phyloP scores from a whole-genome alignment of 768 basidiomycete species.

The Tricholoma terreum region DNA sequence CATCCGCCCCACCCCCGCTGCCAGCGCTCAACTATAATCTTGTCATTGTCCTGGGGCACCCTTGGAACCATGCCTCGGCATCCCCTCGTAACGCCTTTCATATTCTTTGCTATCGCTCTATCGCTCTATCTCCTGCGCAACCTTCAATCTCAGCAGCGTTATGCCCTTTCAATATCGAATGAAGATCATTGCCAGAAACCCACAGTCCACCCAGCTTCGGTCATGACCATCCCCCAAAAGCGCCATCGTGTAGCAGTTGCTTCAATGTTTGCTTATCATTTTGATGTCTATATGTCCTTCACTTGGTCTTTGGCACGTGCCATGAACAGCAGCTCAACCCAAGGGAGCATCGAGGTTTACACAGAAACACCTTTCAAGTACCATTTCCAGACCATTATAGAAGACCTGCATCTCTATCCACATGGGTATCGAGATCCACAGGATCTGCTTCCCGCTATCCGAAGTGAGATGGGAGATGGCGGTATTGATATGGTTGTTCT shows the following conservation, averaged over 20 bases:
- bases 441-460: slow-evolving; percentile 26
- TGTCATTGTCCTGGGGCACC: too few species aligned
- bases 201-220: not conserved
- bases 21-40: too few species aligned
- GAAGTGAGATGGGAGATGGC: slow-evolving; percentile 14
- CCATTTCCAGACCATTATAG: slow-evolving; percentile 31
- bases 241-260: slow-evolving; percentile 33
- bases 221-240: slow-evolving; percentile 9
- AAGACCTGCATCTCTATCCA: slow-evolving; percentile 29
- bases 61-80: slow-evolving; percentile 1
- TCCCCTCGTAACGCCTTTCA: not conserved
- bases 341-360: slow-evolving; percentile 29
- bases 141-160: not conserved
- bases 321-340: slow-evolving; percentile 13
- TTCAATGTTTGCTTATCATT: slow-evolving; percentile 31
- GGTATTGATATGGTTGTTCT: slow-evolving; percentile 38
- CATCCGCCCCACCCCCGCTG: too few species aligned
- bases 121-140: slow-evolving; percentile 9
- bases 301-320: slow-evolving; percentile 31
- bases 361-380: slow-evolving; percentile 27
- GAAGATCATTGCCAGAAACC: not conserved
- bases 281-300: slow-evolving; percentile 37
- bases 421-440: slow-evolving; percentile 22
- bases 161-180: not conserved
- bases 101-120: slow-evolving; percentile 1